A percentile compares a stretch with the other conserved stretches of the same genome.
Conservation (phyloP, 176 grass and related monocot species). For the Zoysia pacifica region DNA sequence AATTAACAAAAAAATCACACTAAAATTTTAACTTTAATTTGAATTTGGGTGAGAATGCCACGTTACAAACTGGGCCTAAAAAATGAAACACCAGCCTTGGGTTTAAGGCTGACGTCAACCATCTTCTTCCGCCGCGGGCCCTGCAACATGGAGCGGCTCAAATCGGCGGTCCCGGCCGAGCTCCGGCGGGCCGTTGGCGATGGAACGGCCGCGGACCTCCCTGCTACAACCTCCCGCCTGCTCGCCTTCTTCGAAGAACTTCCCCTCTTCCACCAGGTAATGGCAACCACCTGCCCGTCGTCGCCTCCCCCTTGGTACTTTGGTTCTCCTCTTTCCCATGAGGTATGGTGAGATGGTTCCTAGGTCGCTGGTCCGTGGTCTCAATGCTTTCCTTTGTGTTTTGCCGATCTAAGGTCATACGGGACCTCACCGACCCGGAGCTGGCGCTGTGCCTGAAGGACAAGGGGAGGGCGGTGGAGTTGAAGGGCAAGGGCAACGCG, state of each 20-base stretch:
- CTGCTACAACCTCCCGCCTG: constrained; percentile 48
- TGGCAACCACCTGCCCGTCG: not conserved
- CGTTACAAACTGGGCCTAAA: not conserved
- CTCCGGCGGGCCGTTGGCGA: constrained; percentile 67
- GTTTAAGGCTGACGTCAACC: constrained; percentile 34
- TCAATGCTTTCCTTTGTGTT: not conserved
- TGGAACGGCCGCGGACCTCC: constrained; percentile 53
- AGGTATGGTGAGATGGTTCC: not conserved
- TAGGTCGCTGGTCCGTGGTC: constrained; percentile 29
- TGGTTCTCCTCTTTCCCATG: not conserved
- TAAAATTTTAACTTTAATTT: too few relatives aligned
- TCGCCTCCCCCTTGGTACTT: not conserved
- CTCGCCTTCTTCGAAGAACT: constrained; percentile 55
- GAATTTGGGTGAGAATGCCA: too few relatives aligned
- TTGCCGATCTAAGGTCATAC: constrained; percentile 46
- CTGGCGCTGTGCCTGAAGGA: constrained; percentile 78
- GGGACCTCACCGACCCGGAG: constrained; percentile 62
- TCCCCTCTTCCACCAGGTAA: constrained; percentile 81
- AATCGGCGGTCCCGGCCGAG: constrained; percentile 67
- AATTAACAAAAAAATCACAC: too few relatives aligned
- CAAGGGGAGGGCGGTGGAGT: constrained; percentile 55
- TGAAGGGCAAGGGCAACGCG: constrained; percentile 66
- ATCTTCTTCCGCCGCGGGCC: not conserved
- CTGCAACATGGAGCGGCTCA: constrained; percentile 69
- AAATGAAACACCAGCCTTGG: not conserved